phyloP scores from a whole-genome alignment of 2,329 filamentous ascomycete species.

The Herpotrichia juniperi region DNA sequence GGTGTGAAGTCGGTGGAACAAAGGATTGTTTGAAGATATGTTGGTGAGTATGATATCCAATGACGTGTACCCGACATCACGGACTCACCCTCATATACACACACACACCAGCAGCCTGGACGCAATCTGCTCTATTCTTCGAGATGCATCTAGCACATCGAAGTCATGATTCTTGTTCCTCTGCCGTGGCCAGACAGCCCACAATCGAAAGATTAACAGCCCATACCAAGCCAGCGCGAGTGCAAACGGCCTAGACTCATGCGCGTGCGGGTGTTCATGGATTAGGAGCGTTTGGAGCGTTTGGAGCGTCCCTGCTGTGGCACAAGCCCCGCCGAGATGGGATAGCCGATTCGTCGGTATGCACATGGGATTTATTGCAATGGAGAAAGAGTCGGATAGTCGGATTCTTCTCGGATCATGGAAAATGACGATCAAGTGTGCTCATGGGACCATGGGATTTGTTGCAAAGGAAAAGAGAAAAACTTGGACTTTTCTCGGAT shows the following conservation, averaged over 20 bases:
- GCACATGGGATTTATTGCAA: no score
- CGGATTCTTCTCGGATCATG: no score
- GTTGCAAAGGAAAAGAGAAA: no score
- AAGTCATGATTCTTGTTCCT: neutral
- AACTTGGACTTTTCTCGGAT: no score
- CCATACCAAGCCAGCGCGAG: neutral
- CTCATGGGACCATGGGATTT: no score
- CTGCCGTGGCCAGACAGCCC: neutral
- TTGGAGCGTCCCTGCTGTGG: no score
- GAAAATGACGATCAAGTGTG: no score
- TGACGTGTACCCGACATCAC: neutral
- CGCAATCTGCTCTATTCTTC: neutral
- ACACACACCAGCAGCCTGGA: neutral
- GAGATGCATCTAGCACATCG: neutral
- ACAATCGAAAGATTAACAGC: neutral
- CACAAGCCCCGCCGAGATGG: no score
- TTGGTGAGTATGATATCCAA: neutral
- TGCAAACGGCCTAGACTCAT: neutral
- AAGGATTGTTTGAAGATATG: neutral
- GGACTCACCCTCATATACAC: neutral
- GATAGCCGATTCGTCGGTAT: no score
- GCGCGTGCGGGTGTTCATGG: neutral
- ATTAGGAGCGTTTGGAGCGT: no score
- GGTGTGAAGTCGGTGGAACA: neutral
- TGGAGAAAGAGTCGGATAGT: no score